Conservation (phyloP, 306 rosid species). For the Lathyrus oleraceus region DNA sequence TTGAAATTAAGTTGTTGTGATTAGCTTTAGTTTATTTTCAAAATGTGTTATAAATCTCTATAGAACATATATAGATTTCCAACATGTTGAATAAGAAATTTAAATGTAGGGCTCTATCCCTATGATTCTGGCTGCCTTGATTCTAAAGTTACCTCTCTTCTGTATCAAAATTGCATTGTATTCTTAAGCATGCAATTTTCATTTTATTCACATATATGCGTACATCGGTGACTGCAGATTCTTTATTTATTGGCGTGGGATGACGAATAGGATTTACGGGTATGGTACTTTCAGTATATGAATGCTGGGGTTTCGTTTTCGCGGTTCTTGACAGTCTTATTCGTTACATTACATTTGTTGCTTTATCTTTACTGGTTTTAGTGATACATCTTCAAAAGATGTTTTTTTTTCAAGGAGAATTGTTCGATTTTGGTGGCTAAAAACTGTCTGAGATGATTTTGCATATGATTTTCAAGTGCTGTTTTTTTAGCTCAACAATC, state of each 20-base stretch:
- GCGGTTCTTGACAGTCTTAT: not conserved
- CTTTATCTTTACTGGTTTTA: not conserved
- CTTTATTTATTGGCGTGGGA: not conserved
- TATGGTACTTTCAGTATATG: slow-evolving; percentile 2
- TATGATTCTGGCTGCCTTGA: not conserved
- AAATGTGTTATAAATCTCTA: slow-evolving; percentile 12
- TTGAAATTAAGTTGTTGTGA: slow-evolving; percentile 29
- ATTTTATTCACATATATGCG: not conserved
- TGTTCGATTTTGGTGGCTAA: not conserved
- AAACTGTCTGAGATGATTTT: not conserved
- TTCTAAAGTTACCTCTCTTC: not conserved
- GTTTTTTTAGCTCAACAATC: not conserved
- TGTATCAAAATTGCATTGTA: slow-evolving; percentile 11
- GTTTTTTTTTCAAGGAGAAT: not conserved
- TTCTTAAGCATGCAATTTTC: not conserved
- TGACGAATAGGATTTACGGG: not conserved
- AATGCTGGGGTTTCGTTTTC: not conserved
- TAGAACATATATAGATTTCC: slow-evolving; percentile 21
- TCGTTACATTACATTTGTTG: not conserved
- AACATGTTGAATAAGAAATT: slow-evolving; percentile 9
- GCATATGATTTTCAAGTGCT: not conserved
- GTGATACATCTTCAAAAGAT: slow-evolving; percentile 3
- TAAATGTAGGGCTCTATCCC: slow-evolving; percentile 1
- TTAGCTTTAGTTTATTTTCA: slow-evolving; percentile 27
- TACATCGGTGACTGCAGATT: not conserved